Conservation (phyloP, 305 asterid genomes). For the Rubia peregrina region DNA sequence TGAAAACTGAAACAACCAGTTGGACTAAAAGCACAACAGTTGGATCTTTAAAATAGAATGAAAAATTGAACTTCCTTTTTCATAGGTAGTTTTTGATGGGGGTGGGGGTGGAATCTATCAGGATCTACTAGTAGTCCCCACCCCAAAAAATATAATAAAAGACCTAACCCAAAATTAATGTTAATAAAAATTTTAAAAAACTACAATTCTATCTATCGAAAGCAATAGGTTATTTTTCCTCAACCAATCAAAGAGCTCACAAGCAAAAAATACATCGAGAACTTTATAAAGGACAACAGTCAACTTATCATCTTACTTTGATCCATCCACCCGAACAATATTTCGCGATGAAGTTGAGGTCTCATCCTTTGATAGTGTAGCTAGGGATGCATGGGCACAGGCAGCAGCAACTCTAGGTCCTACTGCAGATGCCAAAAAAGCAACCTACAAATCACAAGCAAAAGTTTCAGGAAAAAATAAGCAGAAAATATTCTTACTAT, state of each 20-base stretch:
- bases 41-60: not conserved
- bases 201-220: not conserved
- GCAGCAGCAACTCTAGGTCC: conserved; percentile 99
- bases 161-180: no score
- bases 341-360: conserved; percentile 18
- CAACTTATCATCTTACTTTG: conserved; percentile 20
- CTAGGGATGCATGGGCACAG: conserved; percentile 93
- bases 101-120: not conserved
- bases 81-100: no score
- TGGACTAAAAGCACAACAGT: not conserved
- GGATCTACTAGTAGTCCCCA: not conserved
- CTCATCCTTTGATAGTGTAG: conserved; percentile 57
- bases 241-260: not conserved
- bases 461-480: conserved; percentile 6
- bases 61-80: not conserved
- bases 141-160: not conserved
- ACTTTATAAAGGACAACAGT: conserved; percentile 3
- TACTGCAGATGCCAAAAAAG: conserved; percentile 85
- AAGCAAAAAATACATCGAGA: not conserved
- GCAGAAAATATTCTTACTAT: not conserved
- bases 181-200: not conserved
- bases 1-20: not conserved
- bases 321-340: conserved; percentile 27
- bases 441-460: conserved; percentile 53
- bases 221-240: not conserved